Conservation (phyloP, 2,329 filamentous ascomycete genomes). For the Coniochaeta sp. region DNA sequence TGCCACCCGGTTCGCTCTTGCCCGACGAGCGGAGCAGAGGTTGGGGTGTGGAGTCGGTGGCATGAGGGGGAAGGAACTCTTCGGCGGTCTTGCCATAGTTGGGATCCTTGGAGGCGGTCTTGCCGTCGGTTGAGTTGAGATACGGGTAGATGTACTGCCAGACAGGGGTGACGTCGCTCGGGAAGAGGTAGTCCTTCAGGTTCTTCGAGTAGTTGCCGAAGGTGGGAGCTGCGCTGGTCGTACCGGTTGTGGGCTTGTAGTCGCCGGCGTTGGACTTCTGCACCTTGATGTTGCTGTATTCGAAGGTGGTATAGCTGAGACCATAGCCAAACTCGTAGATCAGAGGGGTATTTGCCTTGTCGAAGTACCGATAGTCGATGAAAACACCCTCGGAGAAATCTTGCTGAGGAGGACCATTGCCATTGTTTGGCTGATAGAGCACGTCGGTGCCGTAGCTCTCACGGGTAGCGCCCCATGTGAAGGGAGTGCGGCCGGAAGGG, state of each 20-base stretch:
- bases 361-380: constrained; percentile 75
- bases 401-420: constrained; percentile 56
- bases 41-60: constrained; percentile 48
- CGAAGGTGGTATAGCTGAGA: constrained; percentile 72
- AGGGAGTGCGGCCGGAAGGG: constrained; percentile 69
- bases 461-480: constrained; percentile 66
- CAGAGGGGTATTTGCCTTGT: constrained; percentile 56
- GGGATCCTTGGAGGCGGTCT: constrained; percentile 48
- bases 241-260: constrained; percentile 54
- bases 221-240: constrained; percentile 54
- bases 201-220: constrained; percentile 58
- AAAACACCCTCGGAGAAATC: constrained; percentile 73
- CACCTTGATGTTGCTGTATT: constrained; percentile 61
- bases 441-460: constrained; percentile 63
- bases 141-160: constrained; percentile 62
- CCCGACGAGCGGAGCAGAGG: constrained; percentile 41
- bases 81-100: constrained; percentile 51
- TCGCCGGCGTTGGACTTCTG: constrained; percentile 36
- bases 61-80: constrained; percentile 52
- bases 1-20: constrained; percentile 47
- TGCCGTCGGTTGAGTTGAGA: constrained; percentile 51
- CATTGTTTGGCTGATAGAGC: constrained; percentile 63
- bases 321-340: constrained; percentile 79
- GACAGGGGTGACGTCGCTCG: constrained; percentile 42
- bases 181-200: constrained; percentile 61